Percentiles rank a stretch among this genome's conserved stretches.
Evolutionary conservation across 176 grass and related monocot species (phyloP).

Genomic region (Tillandsia leiboldiana): DNA sequence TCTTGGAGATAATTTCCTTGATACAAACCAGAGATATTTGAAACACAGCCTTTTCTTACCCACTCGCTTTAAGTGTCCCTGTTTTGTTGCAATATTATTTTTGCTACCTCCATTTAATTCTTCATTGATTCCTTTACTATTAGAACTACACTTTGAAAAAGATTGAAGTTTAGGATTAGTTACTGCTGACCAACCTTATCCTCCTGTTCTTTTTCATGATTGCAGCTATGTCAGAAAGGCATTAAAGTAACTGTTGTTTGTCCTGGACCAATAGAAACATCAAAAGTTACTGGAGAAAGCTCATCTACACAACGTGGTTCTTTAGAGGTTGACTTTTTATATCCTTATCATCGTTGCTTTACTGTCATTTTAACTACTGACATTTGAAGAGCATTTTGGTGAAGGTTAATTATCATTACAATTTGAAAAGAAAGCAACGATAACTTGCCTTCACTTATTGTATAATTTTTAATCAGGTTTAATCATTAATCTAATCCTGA

Average conservation of each 20-base stretch:
- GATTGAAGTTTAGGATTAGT: too few species aligned
- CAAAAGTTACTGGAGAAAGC: slow-evolving; percentile 31
- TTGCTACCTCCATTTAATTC: too few species aligned
- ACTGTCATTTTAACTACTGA: not conserved
- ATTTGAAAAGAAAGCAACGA: not conserved
- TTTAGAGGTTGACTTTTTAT: slow-evolving; percentile 55
- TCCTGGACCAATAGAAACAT: slow-evolving; percentile 78
- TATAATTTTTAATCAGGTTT: not conserved
- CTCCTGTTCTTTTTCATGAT: slow-evolving; percentile 21
- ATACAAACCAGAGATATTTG: not conserved
- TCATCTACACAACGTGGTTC: slow-evolving; percentile 36
- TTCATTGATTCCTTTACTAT: too few species aligned
- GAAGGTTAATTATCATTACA: not conserved
- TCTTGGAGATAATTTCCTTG: not conserved
- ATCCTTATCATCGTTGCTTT: not conserved
- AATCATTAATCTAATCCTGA: not conserved
- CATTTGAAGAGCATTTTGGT: not conserved
- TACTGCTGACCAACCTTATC: too few species aligned
- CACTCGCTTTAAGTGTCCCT: not conserved
- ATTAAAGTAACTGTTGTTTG: slow-evolving; percentile 89
- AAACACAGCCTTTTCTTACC: not conserved
- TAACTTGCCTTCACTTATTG: not conserved
- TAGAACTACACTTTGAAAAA: too few species aligned
- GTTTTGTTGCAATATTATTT: too few species aligned
- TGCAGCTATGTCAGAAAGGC: slow-evolving; percentile 82